phyloP scores from a whole-genome alignment of 192 early-diverging fungal species.

The Oehlia diaphana region DNA sequence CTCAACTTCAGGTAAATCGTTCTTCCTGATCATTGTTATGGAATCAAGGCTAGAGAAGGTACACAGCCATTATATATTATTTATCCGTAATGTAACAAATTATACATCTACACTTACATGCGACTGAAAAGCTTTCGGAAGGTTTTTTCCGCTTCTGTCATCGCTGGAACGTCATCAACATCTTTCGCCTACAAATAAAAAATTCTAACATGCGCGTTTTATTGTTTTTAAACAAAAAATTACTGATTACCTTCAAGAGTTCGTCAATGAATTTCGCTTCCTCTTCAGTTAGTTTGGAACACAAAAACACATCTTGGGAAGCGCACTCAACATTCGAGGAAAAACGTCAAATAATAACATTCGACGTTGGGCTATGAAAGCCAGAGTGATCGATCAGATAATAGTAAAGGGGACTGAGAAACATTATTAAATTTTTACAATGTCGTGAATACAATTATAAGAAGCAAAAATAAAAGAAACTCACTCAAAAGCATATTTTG shows the following conservation, averaged over 20 bases:
- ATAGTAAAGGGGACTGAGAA: conserved; percentile 25
- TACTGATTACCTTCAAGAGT: conserved; percentile 26
- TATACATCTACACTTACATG: conserved; percentile 25
- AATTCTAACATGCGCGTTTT: conserved; percentile 7
- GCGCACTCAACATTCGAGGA: conserved; percentile 13
- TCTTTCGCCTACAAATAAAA: conserved; percentile 29
- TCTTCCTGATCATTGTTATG: conserved; percentile 30
- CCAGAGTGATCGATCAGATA: conserved; percentile 29
- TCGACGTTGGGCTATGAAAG: conserved; percentile 3
- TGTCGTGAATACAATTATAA: conserved; percentile 15
- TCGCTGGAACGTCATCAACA: conserved; percentile 8
- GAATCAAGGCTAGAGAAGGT: not conserved
- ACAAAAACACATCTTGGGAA: conserved; percentile 24
- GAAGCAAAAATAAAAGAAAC: conserved; percentile 22
- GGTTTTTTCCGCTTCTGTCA: not conserved
- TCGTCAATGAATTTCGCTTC: conserved; percentile 21
- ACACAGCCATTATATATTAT: conserved; percentile 17
- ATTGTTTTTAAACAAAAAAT: conserved; percentile 19
- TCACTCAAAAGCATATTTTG: conserved; percentile 8
- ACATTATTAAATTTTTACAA: conserved; percentile 2
- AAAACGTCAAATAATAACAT: conserved; percentile 22
- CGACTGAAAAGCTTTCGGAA: conserved; percentile 22
- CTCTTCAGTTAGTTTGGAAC: conserved; percentile 25
- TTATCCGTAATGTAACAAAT: conserved; percentile 16
- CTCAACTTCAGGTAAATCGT: conserved; percentile 25